phyloP scores from a whole-genome alignment of 306 rosid species.

The Sphenostylis stenocarpa region DNA sequence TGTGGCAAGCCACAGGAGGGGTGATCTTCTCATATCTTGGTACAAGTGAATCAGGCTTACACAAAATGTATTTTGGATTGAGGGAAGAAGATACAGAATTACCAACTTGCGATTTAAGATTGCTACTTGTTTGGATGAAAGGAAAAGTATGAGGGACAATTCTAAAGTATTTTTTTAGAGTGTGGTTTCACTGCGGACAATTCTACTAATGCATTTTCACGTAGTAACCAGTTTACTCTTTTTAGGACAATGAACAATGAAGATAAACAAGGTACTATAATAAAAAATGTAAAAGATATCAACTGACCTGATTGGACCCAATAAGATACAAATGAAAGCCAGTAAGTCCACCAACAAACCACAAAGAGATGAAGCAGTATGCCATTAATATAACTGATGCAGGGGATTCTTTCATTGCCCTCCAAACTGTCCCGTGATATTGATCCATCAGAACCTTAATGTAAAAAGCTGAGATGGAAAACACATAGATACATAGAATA shows the following conservation, averaged over 20 bases:
- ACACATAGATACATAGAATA: conserved; percentile 80
- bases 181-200: background rate
- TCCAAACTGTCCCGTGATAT: conserved; percentile 73
- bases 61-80: background rate
- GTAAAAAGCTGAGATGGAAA: conserved; percentile 81
- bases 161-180: background rate
- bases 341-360: conserved; percentile 98
- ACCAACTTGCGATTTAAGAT: background rate
- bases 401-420: conserved; percentile 89
- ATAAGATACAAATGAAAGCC: conserved; percentile 95
- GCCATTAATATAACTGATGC: conserved; percentile 78
- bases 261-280: conserved; percentile 25
- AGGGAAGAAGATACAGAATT: background rate
- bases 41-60: background rate
- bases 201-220: background rate
- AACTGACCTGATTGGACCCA: conserved; percentile 82
- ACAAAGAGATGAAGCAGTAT: conserved; percentile 75
- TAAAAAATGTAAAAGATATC: conserved; percentile 28
- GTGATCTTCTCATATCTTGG: background rate
- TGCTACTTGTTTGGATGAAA: background rate
- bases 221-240: background rate
- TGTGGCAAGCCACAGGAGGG: background rate
- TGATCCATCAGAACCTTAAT: conserved; percentile 79
- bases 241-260: background rate
- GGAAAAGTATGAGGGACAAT: background rate